A percentile compares a stretch with the other conserved stretches of the same genome.
Conservation (phyloP, 2,329 filamentous ascomycete genomes). For the Sclerotinia subarctica region DNA sequence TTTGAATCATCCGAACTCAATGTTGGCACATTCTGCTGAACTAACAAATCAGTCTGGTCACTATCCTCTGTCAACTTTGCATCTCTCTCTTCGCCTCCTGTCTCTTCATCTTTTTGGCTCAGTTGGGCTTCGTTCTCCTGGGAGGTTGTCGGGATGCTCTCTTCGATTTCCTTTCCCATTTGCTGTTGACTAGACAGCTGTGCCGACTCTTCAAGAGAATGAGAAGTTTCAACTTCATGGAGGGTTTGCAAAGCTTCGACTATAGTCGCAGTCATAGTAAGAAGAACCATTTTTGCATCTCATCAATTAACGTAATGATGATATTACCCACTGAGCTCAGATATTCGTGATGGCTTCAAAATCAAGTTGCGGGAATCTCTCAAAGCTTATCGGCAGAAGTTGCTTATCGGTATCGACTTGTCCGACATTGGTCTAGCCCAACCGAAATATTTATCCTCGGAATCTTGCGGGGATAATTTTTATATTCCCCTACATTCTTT, state of each 20-base stretch:
- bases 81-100: not conserved
- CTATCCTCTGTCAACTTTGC: not conserved
- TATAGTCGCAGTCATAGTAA: slow-evolving; percentile 70
- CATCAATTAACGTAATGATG: not conserved
- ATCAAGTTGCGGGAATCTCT: not conserved
- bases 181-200: not conserved
- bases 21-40: not conserved
- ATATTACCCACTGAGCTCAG: not conserved
- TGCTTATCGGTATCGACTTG: slow-evolving; percentile 21
- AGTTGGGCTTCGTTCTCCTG: not conserved
- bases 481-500: slow-evolving; percentile 10
- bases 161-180: not conserved
- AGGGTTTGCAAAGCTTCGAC: slow-evolving; percentile 56
- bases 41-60: not conserved
- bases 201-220: not conserved
- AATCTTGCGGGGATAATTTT: slow-evolving; percentile 26
- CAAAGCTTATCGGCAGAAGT: slow-evolving; percentile 26
- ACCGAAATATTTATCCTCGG: slow-evolving; percentile 29
- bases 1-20: not conserved
- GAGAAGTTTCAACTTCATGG: slow-evolving; percentile 24
- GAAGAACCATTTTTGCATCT: slow-evolving; percentile 60
- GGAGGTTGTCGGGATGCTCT: not conserved
- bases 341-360: not conserved
- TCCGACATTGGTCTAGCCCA: slow-evolving; percentile 30
- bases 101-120: not conserved